Base-by-base conservation (phyloP, 2,329 filamentous ascomycete species). In the Aspergillus thermomutatus region DNA sequence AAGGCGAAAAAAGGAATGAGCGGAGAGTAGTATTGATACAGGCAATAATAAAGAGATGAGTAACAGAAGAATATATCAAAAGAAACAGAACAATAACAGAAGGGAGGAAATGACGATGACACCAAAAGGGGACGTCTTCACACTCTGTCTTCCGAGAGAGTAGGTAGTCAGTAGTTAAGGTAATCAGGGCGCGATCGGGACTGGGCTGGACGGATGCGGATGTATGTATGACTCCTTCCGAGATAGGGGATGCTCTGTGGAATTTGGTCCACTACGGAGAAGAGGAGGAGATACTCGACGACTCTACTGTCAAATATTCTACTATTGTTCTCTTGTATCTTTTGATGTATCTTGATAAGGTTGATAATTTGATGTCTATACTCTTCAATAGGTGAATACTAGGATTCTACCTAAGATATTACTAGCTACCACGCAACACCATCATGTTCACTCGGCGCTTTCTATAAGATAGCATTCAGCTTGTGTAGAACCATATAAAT, bases 201-300 rank as follows among this genome's bases (percentile, higher is more conserved):
- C n/a, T 21, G 41, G 41, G 41, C n/a, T 19, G 21, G 41, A 45
- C 41, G 41, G 41, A 45, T 45, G 41, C 41, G 41, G 41, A 9
- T 45, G 52, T 8, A 11, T n/a, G 28, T 48, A 54, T 54, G 53
- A 54, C 53, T 54, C 53, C 53, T 25, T 50, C 27, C 49, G 31
- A 53, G 27, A 53, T 46, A 46, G 43, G 43, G 43, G 43, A 46
- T 43, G 10, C 40, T 41, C 40, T 41, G 17, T 43, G n/a, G 40
- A 5, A 4, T 43, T 25, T 26, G 10, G 43, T 23, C 43, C 21
- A 26, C 43, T 46, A 26, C 23, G 26, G 52, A 55, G 45, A 34
- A 27, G 19, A 19, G 8, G 19, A 19, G 8, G 40, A 43, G 40
- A 43, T 21, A 43, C 31, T 37, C 31, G 14, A 17, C 31, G 3